Evolutionary conservation across 306 rosid genomes (phyloP), one percentile per base, ranked within the genome.

Genomic region (Pyrus communis): DNA sequence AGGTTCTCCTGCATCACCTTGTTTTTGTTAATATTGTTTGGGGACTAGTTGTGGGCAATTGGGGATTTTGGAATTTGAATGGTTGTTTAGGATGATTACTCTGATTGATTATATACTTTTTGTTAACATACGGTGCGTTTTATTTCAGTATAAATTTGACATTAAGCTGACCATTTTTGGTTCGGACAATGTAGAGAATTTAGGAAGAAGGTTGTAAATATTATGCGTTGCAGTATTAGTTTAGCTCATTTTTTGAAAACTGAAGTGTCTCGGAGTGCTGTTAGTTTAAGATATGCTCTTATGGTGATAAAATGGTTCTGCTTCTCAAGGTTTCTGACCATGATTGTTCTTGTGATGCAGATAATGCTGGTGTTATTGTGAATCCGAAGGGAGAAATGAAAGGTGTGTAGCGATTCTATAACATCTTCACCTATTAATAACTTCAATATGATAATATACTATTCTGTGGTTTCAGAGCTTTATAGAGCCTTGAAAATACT

Each of bases 351-450:
- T 74, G 49, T 63, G 51, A 19, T 25, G 81, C 93, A 92, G 96
- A 93, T 83, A 93, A 93, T 75, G 97, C 97, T 30, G 92, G 98
- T 31, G 97, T 91, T 2, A 89, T 93, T 75, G 97, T 93, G 42
- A 89, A 93, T 77, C 97, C 96, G 23, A 93, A 93, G 80, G 98
- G 98, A 4, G 96, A 93, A 72, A 91, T 93, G 97, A 93, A 93
- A 82, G 96, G 96, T 88, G 86, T 15, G 8, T 27, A 30, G 11
- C 35, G 1, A 4, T 79, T 65, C 1, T 25, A 35, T 25, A 7
- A 28, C 11, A 7, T 27, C 23, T 21, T 5, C 28, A 7, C 64
- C 31, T 23, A 11, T n/a, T 59, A 59, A 11, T 23, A n/a, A 59
- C 64, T 59, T 59, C 30, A 23, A 4, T 59, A 23, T 0, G 13